Conservation (phyloP, 495 filamentous ascomycete species). For the Evernia prunastri region DNA sequence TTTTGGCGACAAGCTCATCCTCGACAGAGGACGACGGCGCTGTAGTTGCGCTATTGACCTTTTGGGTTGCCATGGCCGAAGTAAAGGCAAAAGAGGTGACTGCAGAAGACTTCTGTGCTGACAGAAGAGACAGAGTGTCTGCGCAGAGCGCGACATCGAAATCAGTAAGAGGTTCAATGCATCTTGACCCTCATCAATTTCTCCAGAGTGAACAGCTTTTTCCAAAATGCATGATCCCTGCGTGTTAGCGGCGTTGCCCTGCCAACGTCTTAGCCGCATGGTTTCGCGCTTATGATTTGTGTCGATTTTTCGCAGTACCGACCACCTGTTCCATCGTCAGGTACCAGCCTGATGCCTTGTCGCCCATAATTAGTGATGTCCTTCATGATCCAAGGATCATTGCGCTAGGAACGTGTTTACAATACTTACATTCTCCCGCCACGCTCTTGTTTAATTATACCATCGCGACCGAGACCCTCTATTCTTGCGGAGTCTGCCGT, state of each 20-base stretch:
- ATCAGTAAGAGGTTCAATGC: not conserved
- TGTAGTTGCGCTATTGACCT: slow-evolving; percentile 39
- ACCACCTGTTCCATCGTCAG: slow-evolving; percentile 8
- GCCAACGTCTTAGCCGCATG: slow-evolving; percentile 13
- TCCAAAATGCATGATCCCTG: slow-evolving; percentile 4
- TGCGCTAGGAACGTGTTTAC: no score
- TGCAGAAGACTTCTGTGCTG: slow-evolving; percentile 30
- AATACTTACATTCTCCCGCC: not conserved
- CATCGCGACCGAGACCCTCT: not conserved
- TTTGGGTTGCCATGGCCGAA: slow-evolving; percentile 33
- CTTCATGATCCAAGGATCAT: not conserved
- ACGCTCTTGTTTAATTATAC: not conserved
- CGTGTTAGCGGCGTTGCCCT: slow-evolving; percentile 10
- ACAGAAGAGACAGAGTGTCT: slow-evolving; percentile 33
- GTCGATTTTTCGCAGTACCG: slow-evolving; percentile 1
- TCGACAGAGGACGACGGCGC: slow-evolving; percentile 49
- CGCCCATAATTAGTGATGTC: not conserved
- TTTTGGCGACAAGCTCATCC: slow-evolving; percentile 72
- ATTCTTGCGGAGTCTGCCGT: not conserved
- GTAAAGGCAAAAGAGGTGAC: slow-evolving; percentile 10
- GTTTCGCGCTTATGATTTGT: slow-evolving; percentile 7
- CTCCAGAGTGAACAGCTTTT: slow-evolving; percentile 1
- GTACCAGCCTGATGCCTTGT: not conserved
- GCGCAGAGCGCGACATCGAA: slow-evolving; percentile 15
- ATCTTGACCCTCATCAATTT: not conserved